phyloP scores from a whole-genome alignment of 2,329 filamentous ascomycete species.

The Trichoderma afroharzianum region DNA sequence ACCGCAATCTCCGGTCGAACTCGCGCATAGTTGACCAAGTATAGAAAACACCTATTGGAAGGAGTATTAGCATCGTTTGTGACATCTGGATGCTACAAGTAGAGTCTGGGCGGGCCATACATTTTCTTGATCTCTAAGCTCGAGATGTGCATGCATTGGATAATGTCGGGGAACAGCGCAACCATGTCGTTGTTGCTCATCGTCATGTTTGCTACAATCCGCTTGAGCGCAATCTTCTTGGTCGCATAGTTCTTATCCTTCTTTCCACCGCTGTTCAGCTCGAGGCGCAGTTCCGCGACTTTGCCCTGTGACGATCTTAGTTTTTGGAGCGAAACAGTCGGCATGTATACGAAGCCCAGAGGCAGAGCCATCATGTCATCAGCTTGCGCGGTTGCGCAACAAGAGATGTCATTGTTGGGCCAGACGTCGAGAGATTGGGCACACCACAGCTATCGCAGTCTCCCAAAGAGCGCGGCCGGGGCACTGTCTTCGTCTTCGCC shows the following conservation, averaged over 20 bases:
- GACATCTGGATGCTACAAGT: background rate
- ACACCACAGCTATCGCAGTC: background rate
- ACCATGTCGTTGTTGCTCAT: conserved; percentile 99
- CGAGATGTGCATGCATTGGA: conserved; percentile 90
- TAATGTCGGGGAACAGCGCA: conserved; percentile 89
- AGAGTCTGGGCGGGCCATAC: conserved; percentile 48
- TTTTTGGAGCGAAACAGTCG: conserved; percentile 42
- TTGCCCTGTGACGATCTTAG: conserved; percentile 79
- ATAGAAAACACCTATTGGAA: conserved; percentile 81
- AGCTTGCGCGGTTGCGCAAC: conserved; percentile 6
- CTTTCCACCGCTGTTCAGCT: conserved; percentile 89
- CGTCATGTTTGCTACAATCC: conserved; percentile 99
- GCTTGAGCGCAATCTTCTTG: conserved; percentile 98
- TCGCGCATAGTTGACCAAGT: conserved; percentile 93
- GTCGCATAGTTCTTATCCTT: conserved; percentile 95
- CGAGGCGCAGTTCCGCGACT: conserved; percentile 91
- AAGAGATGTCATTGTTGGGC: background rate
- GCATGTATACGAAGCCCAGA: conserved; percentile 45
- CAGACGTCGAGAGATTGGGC: background rate
- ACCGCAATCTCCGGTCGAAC: conserved; percentile 92
- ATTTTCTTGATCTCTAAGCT: conserved; percentile 99
- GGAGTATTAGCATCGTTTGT: background rate
- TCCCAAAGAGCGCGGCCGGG: background rate
- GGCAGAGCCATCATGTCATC: conserved; percentile 42
- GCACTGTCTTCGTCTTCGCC: background rate